phyloP scores from a whole-genome alignment of 352 stramenopile genomes.

The Globisporangium canariense region DNA sequence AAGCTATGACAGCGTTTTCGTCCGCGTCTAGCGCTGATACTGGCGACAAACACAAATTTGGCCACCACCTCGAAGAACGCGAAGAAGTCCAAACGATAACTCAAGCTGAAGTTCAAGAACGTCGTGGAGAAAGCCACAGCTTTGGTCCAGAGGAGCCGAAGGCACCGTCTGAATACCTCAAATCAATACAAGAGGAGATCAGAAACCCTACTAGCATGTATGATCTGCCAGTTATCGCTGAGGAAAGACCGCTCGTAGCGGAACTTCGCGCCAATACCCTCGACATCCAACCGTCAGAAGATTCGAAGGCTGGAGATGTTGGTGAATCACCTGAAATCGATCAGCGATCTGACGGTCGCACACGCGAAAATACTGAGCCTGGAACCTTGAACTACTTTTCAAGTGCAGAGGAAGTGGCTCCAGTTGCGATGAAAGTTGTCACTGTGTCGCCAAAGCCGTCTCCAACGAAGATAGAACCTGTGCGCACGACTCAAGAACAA shows the following conservation, averaged over 20 bases:
- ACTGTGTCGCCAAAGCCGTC: constrained; percentile 13
- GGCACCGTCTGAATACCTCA: neutral
- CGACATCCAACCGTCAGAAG: neutral
- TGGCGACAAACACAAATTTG: neutral
- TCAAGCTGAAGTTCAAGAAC: neutral
- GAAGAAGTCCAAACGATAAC: neutral
- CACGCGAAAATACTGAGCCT: neutral
- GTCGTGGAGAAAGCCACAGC: neutral
- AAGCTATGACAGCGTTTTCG: constrained; percentile 40
- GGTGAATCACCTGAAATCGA: constrained; percentile 10
- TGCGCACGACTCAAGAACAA: neutral
- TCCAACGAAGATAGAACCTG: neutral
- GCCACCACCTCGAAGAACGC: neutral
- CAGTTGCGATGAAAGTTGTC: constrained; percentile 1
- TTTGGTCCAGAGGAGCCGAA: neutral
- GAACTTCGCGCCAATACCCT: neutral
- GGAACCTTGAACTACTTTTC: neutral
- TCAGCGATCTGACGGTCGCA: neutral
- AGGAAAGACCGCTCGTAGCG: constrained; percentile 6
- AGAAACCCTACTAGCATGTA: neutral
- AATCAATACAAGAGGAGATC: neutral
- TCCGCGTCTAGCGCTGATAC: neutral
- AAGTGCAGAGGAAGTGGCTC: neutral
- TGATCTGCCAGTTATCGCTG: constrained; percentile 24
- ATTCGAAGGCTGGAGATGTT: neutral